Evolutionary conservation across 1,284 basidiomycete genomes (phyloP).

Genomic region (Trametes pubescens): DNA sequence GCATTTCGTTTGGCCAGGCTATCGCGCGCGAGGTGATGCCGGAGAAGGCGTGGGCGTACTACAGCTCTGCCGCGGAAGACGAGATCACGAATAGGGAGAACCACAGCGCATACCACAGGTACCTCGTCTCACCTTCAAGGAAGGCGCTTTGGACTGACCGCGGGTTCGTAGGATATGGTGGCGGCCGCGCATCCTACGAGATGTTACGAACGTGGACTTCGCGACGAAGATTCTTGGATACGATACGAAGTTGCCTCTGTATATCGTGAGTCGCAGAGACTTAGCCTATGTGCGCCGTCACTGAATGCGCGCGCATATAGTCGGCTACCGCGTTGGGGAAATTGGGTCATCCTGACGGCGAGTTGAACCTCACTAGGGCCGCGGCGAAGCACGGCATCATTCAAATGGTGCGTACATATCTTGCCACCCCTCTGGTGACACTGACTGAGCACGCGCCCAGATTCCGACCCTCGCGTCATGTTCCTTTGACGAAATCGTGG

Average conservation of each 20-base stretch:
- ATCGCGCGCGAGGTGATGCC: slow-evolving; percentile 79
- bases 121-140: slow-evolving; percentile 15
- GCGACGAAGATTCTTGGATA: slow-evolving; percentile 83
- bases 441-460: slow-evolving; percentile 46
- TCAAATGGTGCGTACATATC: slow-evolving; percentile 74
- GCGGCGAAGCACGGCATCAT: slow-evolving; percentile 84
- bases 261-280: slow-evolving; percentile 53
- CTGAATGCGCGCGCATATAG: slow-evolving; percentile 43
- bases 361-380: slow-evolving; percentile 86
- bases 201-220: slow-evolving; percentile 86
- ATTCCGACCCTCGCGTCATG: slow-evolving; percentile 91
- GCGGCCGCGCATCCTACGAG: slow-evolving; percentile 85
- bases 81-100: slow-evolving; percentile 92
- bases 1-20: slow-evolving; percentile 48
- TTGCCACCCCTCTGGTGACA: background rate
- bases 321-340: slow-evolving; percentile 87
- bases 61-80: slow-evolving; percentile 87
- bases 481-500: slow-evolving; percentile 90
- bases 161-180: slow-evolving; percentile 83
- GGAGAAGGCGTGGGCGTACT: slow-evolving; percentile 90
- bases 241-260: slow-evolving; percentile 80
- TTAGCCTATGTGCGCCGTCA: background rate
- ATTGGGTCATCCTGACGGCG: slow-evolving; percentile 94
- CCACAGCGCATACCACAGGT: slow-evolving; percentile 86
- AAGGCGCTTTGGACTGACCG: background rate